Evolutionary conservation across 345 rosid species (phyloP), one percentile per base, ranked within the genome.

Genomic region (Populus alba): DNA sequence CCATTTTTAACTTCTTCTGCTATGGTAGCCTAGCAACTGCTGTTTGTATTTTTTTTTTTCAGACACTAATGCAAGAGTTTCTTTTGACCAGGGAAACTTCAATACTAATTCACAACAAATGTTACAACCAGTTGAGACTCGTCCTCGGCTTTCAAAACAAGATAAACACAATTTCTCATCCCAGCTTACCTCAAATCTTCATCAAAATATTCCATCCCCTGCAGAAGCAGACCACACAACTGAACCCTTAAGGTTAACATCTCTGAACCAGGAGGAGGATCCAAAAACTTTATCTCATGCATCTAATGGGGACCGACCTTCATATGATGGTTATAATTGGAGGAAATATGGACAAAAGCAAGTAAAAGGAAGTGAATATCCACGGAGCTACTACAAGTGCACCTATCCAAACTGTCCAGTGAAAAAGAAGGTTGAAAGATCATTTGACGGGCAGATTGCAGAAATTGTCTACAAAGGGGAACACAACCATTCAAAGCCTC

Each of bases 291-390:
- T 77, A 69, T 75, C 83, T 9, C 70, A 81, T 0, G 39, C 69
- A 33, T 83, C 82, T 23, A 80, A 72, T 15, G 75, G 9, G 65
- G 92, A 92, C 38, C 83, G 94, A 57, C 91, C 97, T 71, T 92
- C 94, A 0, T 86, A 86, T 77, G 98, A 97, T 49, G 99, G 99
- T 53, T 97, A 97, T 81, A 97, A 97, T 47, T 97, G 99, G 99
- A 91, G 98, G 81, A 97, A 97, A 76, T 97, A 97, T 43, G 99
- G 99, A 69, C 99, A 94, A 70, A 97, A 97, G 81, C 99, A 94
- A 81, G 99, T 94, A 27, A 97, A 97, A 87, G 98, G 98, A 79
- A 97, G 99, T 72, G 98, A 94, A 75, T 92, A 86, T 70, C 99
- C 99, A 1, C 85, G 99, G 75, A 92, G 99, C 84, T 97, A 97